Base-by-base conservation (phyloP, 768 basidiomycete species). In the Cytidiella melzeri region DNA sequence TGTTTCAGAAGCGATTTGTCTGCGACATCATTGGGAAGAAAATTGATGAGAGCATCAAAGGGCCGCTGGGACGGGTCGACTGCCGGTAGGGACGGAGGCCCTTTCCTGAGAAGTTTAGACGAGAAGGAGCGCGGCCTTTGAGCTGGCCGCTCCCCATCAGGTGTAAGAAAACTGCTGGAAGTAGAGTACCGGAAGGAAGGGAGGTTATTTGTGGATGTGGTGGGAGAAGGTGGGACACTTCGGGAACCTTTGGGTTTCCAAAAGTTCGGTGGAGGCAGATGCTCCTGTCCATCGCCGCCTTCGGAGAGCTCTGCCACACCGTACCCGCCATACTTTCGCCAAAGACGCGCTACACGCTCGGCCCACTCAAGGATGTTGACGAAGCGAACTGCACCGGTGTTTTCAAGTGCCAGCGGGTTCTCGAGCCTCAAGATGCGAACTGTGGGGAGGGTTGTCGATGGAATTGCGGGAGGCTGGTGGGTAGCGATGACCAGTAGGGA, bases 401-500 rank as follows among this genome's bases (percentile, higher is more conserved):
- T 60, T 47, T 68, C 66, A 26, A 65, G 53, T 7, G 60, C 62
- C 2, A 73, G 53, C 1, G 70, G 70, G 5, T 57, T 44, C 1
- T 55, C 54, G 7, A 72, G 61, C 6, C 58, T 64, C n/a, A 71
- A 59, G 34, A 69, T 53, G 48, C 67, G 67, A 10, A 72, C 58
- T 4, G 65, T 55, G 0, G 71, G 65, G 4, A 60, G 61, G 3
- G 61, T 51, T 11, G 55, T 44, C 18, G 56, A 47, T 1, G 66
- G 65, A 28, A 69, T 57, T 1, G 57, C 38, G 0, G 64, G 64
- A 1, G 69, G 63, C 23, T 60, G 47, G 52, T 69, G 66, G 12
- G 64, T 64, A 11, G 66, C 71, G 36, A 73, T 53, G 55, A 73
- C 64, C 26, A 73, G 54, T 26, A 73, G 61, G 2, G 72, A 71